A percentile compares a stretch with the other conserved stretches of the same genome.
These are phyloP conservation scores for Colletotrichum godetiae DNA, from an alignment of 2,329 filamentous ascomycete species.

Conservation along the genomic window DNA sequence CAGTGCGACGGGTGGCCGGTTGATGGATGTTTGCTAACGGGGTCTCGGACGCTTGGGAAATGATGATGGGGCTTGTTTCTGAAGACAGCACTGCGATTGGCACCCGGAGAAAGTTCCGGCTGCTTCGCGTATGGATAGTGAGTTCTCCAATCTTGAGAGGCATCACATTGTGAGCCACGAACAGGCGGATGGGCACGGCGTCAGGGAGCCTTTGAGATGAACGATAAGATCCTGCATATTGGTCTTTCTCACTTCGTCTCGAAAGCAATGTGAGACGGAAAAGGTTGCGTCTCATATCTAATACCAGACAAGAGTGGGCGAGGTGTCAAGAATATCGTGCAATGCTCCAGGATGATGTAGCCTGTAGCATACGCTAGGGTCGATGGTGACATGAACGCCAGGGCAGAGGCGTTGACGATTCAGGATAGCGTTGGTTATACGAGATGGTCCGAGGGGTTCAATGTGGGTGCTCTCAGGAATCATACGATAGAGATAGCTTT, in stretches of 20 bases:
- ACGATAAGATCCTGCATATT: background rate
- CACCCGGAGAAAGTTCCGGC: background rate
- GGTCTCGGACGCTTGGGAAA: background rate
- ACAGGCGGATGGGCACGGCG: background rate
- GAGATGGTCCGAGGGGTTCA: constrained; percentile 1
- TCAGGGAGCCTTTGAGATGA: constrained; percentile 13
- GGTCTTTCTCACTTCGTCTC: background rate
- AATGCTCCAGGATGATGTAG: background rate
- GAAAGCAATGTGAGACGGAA: background rate
- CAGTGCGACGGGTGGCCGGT: background rate
- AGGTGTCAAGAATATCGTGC: constrained; percentile 4
- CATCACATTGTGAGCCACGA: background rate
- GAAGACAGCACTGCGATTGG: background rate
- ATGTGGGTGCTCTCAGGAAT: background rate
- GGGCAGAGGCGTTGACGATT: background rate
- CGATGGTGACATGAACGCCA: background rate
- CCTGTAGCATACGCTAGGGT: constrained; percentile 19
- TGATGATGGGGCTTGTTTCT: background rate
- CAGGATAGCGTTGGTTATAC: background rate
- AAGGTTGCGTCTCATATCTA: background rate
- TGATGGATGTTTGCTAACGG: background rate
- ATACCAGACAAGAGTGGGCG: background rate
- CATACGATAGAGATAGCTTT: background rate
- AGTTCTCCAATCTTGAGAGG: background rate
- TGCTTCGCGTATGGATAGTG: background rate